Evolutionary conservation across 768 basidiomycete species (phyloP).

Genomic region (Hebeloma cylindrosporum): DNA sequence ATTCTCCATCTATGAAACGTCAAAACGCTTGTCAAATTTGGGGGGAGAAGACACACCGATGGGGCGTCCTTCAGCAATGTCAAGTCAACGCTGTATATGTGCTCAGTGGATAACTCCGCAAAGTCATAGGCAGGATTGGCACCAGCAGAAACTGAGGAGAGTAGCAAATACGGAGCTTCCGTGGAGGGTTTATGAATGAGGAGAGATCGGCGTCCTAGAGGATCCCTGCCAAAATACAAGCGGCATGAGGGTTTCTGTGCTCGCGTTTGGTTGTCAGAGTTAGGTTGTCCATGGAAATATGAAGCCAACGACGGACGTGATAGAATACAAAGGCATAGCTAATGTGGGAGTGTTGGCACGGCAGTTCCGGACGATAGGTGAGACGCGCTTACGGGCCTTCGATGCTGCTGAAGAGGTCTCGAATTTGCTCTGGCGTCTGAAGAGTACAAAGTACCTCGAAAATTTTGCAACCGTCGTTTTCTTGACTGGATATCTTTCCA

Average conservation of each 20-base stretch:
- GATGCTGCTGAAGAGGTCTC: slow-evolving; percentile 52
- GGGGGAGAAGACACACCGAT: neutral
- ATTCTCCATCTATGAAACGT: neutral
- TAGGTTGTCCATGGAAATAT: neutral
- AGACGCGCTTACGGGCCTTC: slow-evolving; percentile 76
- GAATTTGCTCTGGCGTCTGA: slow-evolving; percentile 41
- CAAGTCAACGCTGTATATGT: slow-evolving; percentile 57
- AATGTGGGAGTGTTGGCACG: slow-evolving; percentile 8
- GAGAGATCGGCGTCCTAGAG: slow-evolving; percentile 84
- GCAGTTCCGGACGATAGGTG: neutral
- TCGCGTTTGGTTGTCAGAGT: neutral
- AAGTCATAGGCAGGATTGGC: slow-evolving; percentile 44
- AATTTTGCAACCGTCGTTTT: slow-evolving; percentile 73
- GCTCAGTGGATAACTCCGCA: slow-evolving; percentile 61
- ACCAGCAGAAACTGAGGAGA: slow-evolving; percentile 68
- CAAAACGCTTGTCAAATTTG: too few relatives aligned
- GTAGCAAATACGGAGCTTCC: slow-evolving; percentile 50
- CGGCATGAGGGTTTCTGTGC: slow-evolving; percentile 41
- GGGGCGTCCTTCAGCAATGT: slow-evolving; percentile 6
- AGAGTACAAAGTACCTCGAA: slow-evolving; percentile 35
- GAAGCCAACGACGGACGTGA: slow-evolving; percentile 47
- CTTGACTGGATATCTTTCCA: slow-evolving; percentile 57
- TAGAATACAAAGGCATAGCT: slow-evolving; percentile 85
- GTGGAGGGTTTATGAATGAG: slow-evolving; percentile 61
- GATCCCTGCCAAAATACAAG: slow-evolving; percentile 79